Conservation (phyloP, 148 eudicot species). For the Vaccinium myrtillus region DNA sequence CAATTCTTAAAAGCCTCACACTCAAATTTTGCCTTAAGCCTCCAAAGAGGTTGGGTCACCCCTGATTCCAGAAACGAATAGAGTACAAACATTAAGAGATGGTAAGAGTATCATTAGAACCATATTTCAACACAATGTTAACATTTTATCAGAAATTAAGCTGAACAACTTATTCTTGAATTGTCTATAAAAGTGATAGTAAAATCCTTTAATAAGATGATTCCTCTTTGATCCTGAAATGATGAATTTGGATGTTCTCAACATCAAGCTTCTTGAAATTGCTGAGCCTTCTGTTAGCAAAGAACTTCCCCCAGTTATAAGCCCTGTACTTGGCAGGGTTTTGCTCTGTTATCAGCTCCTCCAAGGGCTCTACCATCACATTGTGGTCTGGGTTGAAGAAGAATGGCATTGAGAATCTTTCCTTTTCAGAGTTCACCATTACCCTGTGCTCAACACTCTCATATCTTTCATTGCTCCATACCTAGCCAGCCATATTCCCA, state of each 20-base stretch:
- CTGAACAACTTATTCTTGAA: no score
- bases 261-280: slow-evolving; percentile 65
- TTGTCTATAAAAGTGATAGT: background rate
- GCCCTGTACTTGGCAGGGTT: slow-evolving; percentile 46
- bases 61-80: no score
- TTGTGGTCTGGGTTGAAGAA: slow-evolving; percentile 50
- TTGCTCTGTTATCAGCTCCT: slow-evolving; percentile 42
- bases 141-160: no score
- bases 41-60: background rate
- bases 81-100: no score
- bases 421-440: slow-evolving; percentile 45
- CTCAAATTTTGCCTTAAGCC: no score
- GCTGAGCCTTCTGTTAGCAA: slow-evolving; percentile 38
- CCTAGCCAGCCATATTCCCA: slow-evolving; percentile 26
- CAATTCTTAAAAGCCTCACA: no score
- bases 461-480: slow-evolving; percentile 67
- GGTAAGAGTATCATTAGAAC: no score
- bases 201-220: background rate
- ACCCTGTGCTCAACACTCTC: slow-evolving; percentile 73
- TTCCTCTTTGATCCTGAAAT: slow-evolving; percentile 28
- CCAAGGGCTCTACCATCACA: slow-evolving; percentile 51
- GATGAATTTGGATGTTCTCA: slow-evolving; percentile 56
- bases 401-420: slow-evolving; percentile 53
- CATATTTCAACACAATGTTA: no score
- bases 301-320: slow-evolving; percentile 58